phyloP scores from a whole-genome alignment of 805 yeast species.

The Yarrowia bubula region DNA sequence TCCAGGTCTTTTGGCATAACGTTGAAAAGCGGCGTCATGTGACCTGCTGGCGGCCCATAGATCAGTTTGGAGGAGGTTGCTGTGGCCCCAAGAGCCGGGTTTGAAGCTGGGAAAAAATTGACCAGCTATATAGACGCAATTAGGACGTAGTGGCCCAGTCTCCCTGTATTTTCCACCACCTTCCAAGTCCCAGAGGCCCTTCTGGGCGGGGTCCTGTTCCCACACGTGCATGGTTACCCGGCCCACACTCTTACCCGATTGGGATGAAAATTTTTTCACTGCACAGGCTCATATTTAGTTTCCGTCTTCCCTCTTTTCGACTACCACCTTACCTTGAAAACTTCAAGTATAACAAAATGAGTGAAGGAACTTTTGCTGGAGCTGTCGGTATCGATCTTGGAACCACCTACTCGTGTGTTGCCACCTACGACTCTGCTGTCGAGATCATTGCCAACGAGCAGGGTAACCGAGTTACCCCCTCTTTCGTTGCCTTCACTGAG shows the following conservation, averaged over 20 bases:
- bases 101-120: neutral
- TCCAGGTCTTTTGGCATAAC: constrained; percentile 1
- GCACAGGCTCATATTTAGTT: constrained; percentile 14
- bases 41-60: neutral
- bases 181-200: neutral
- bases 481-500: constrained; percentile 92
- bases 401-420: constrained; percentile 95
- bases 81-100: neutral
- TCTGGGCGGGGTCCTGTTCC: neutral
- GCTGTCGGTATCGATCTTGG: constrained; percentile 99
- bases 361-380: constrained; percentile 98
- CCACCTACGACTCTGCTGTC: constrained; percentile 89
- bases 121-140: neutral
- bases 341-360: constrained; percentile 21
- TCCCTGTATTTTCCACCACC: no score
- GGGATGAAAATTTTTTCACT: constrained; percentile 27
- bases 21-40: constrained; percentile 12
- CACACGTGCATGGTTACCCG: constrained; percentile 26
- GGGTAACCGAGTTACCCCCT: constrained; percentile 98
- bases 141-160: neutral
- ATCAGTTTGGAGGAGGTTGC: neutral
- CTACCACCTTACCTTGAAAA: constrained; percentile 24
- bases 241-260: constrained; percentile 5
- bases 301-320: constrained; percentile 12
- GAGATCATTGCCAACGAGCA: constrained; percentile 97